Conservation (phyloP, 2,329 filamentous ascomycete genomes). For the Balansia obtecta region DNA sequence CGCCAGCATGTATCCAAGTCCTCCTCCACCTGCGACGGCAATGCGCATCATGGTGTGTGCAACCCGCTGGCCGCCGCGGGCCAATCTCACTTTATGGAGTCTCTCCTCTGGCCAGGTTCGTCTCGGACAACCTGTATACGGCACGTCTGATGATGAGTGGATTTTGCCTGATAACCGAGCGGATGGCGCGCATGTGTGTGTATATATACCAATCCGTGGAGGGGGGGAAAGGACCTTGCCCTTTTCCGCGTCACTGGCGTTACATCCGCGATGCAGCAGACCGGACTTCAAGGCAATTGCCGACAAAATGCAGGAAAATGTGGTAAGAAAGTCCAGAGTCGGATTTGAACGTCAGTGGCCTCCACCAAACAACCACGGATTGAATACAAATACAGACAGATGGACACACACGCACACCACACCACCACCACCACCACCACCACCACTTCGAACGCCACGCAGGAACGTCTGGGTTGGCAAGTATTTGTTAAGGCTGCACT, state of each 20-base stretch:
- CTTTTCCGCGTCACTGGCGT: conserved; percentile 14
- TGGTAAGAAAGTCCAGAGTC: conserved; percentile 3
- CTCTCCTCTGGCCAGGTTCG: conserved; percentile 5
- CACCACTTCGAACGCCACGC: conserved; percentile 7
- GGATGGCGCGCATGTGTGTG: conserved; percentile 5
- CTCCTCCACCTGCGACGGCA: conserved; percentile 33
- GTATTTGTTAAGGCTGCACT: not conserved
- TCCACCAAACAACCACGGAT: conserved; percentile 6
- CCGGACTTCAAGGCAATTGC: conserved; percentile 7
- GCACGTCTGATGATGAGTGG: conserved; percentile 2
- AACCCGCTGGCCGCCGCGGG: conserved; percentile 9
- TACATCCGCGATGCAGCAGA: conserved; percentile 12
- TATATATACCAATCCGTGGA: conserved; percentile 7
- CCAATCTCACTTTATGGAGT: conserved; percentile 3
- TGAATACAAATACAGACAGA: conserved; percentile 4
- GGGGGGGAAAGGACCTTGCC: conserved; percentile 6
- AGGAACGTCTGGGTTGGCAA: not conserved
- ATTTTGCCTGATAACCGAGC: conserved; percentile 1
- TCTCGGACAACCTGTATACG: conserved; percentile 2
- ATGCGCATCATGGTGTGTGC: conserved; percentile 32
- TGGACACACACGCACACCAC: conserved; percentile 3
- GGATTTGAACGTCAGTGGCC: conserved; percentile 7
- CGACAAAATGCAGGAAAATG: conserved; percentile 8
- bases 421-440: conserved; percentile 1
- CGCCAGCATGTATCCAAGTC: conserved; percentile 31